Evolutionary conservation across 2,329 filamentous ascomycete species (phyloP).

Genomic region (Fusarium sp.): DNA sequence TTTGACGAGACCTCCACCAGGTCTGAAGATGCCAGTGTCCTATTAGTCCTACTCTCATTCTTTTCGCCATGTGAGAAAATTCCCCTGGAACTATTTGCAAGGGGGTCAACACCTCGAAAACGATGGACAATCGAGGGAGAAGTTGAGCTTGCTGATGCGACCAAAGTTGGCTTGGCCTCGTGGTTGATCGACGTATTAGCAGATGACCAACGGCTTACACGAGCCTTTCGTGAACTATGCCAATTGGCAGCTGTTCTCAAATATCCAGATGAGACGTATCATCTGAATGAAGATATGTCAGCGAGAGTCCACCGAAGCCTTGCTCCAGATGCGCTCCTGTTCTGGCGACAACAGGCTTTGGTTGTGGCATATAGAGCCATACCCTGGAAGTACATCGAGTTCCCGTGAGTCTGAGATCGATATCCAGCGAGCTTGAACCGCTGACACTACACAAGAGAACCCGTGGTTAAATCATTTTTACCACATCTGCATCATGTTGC

Average conservation of each 20-base stretch:
- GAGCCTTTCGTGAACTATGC: constrained; percentile 20
- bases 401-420: constrained; percentile 25
- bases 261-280: constrained; percentile 25
- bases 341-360: constrained; percentile 34
- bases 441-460: constrained; percentile 22
- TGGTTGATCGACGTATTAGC: constrained; percentile 20
- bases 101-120: constrained; percentile 38
- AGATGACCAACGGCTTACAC: constrained; percentile 11
- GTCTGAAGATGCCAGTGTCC: constrained; percentile 32
- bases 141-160: constrained; percentile 45
- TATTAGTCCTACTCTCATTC: constrained; percentile 34
- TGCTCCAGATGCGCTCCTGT: constrained; percentile 10
- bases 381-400: constrained; percentile 39
- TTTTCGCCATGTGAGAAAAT: constrained; percentile 32
- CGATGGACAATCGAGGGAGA: constrained; percentile 33
- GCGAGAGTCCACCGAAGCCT: constrained; percentile 19
- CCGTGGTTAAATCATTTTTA: constrained; percentile 24
- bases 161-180: constrained; percentile 31
- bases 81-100: constrained; percentile 30
- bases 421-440: neutral
- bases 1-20: constrained; percentile 14
- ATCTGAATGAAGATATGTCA: constrained; percentile 30
- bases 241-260: constrained; percentile 12
- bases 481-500: constrained; percentile 31
- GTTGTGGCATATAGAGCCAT: constrained; percentile 32